Evolutionary conservation across 23 red algal genomes (phyloP).

Genomic region (Gracilaria vermiculophylla): DNA sequence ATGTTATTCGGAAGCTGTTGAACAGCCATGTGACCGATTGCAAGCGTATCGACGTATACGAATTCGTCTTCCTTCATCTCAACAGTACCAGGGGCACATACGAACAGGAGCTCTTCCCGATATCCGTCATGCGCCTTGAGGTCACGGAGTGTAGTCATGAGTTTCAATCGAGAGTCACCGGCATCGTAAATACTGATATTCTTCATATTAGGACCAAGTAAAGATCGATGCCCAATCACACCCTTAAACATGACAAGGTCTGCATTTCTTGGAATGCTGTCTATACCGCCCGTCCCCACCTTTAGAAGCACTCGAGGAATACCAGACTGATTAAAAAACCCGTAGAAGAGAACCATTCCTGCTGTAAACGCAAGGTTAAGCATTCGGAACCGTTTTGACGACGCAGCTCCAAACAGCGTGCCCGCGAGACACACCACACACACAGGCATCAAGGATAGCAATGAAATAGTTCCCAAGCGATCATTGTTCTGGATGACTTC

Average conservation of each 20-base stretch:
- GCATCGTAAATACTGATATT: conserved; percentile 60
- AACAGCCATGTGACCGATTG: conserved; percentile 51
- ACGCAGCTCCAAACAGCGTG: conserved; percentile 49
- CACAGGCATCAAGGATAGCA: conserved; percentile 47
- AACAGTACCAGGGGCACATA: conserved; percentile 45
- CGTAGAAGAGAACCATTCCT: conserved; percentile 61
- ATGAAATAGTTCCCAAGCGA: conserved; percentile 51
- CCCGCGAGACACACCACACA: conserved; percentile 55
- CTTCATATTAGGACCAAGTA: conserved; percentile 60
- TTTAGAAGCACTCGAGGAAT: conserved; percentile 46
- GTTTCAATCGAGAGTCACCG: conserved; percentile 34
- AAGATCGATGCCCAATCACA: conserved; percentile 36
- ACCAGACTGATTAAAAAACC: conserved; percentile 54
- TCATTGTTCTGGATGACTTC: conserved; percentile 72
- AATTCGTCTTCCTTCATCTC: conserved; percentile 71
- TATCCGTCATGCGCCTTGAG: conserved; percentile 51
- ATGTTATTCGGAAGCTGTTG: conserved; percentile 54
- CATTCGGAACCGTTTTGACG: conserved; percentile 31
- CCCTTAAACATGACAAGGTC: conserved; percentile 67
- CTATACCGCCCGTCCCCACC: conserved; percentile 22
- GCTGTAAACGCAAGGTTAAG: conserved; percentile 44
- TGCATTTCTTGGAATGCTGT: conserved; percentile 41
- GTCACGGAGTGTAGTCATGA: conserved; percentile 64
- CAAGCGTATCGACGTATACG: conserved; percentile 14
- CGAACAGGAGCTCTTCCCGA: conserved; percentile 54